A percentile compares a stretch with the other conserved stretches of the same genome.
Conservation (phyloP, 768 basidiomycete species). For the Trametes villosa region DNA sequence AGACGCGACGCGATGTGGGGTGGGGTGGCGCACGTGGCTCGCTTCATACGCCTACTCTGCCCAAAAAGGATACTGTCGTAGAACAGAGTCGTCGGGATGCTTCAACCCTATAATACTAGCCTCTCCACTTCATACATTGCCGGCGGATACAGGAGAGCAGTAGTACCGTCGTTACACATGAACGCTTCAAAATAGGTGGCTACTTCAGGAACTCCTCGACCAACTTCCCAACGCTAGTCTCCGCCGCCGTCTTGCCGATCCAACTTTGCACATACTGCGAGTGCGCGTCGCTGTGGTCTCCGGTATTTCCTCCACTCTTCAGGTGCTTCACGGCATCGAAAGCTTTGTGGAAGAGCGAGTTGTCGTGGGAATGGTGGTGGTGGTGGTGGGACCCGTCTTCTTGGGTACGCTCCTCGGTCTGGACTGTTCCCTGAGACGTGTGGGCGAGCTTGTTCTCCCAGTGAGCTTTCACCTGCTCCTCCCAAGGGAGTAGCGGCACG, state of each 20-base stretch:
- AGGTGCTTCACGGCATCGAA: constrained; percentile 13
- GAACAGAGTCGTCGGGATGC: background rate
- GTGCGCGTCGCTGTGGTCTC: background rate
- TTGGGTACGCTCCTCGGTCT: constrained; percentile 10
- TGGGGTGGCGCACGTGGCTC: constrained; percentile 12
- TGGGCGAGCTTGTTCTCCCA: constrained; percentile 49
- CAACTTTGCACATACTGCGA: constrained; percentile 1
- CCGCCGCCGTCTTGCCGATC: constrained; percentile 9
- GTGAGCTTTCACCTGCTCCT: constrained; percentile 49
- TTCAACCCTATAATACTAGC: background rate
- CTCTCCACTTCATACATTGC: background rate
- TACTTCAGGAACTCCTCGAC: constrained; percentile 21
- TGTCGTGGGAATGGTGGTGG: constrained; percentile 18
- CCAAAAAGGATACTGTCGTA: background rate
- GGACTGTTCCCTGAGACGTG: background rate
- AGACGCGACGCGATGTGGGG: constrained; percentile 16
- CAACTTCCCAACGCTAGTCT: constrained; percentile 25
- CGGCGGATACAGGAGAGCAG: too few species aligned
- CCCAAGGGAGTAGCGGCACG: constrained; percentile 50
- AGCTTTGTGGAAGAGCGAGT: background rate
- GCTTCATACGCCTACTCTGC: constrained; percentile 5
- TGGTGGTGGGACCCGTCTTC: constrained; percentile 31
- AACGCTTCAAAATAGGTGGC: background rate
- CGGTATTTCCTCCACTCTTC: background rate
- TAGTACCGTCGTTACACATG: too few species aligned